Base-by-base conservation (phyloP, 2,329 filamentous ascomycete genomes). In the Botryosphaeria dothidea region DNA sequence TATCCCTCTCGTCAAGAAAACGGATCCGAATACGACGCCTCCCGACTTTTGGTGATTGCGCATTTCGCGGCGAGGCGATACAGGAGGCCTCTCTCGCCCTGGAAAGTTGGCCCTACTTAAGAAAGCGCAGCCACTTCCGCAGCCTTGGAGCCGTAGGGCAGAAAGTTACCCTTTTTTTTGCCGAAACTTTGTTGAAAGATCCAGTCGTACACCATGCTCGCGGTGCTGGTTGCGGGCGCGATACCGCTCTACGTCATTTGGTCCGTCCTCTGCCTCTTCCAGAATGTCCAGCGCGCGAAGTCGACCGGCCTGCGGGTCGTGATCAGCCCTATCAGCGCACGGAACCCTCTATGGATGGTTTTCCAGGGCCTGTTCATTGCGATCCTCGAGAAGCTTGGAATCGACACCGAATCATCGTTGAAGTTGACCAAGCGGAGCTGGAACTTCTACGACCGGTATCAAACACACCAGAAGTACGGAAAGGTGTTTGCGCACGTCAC, bases 361-460 rank as follows among this genome's bases (percentile, higher is more conserved):
- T 29, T 62, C 19, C 21, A 54, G 27, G 23, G 9, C 15, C 17
- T 8, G 3, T 3, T 62, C 19, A 13, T 52, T 11, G 8, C 29
- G 3, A 2, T 52, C n/a, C 45, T 62, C 8, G 29, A 52, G 13
- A 19, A 9, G 45, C 60, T 62, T 13, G 43, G 17, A 15, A 19
- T 29, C 45, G 31, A 43, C 17, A 15, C 21, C 63, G 29, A 11
- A 17, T 7, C 61, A 5, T 7, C 17, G 41, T 11, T 46, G 9
- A 31, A 21, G 41, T 21, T 60, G 17, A 23, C n/a, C 17, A 46
- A 46, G 41, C 25, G 41, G 4, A 45, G 67, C 31, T 67, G 68
- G 61, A 68, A 70, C 49, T 46, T 49, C 29, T 62, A 48, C 34
- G 70, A 68, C 3, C 70, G 70, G 17, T 62, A 41, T 19, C 36